These are phyloP conservation scores for Verticillium nonalfalfae DNA, from an alignment of 2,329 filamentous ascomycete genomes.

Conservation along the genomic window DNA sequence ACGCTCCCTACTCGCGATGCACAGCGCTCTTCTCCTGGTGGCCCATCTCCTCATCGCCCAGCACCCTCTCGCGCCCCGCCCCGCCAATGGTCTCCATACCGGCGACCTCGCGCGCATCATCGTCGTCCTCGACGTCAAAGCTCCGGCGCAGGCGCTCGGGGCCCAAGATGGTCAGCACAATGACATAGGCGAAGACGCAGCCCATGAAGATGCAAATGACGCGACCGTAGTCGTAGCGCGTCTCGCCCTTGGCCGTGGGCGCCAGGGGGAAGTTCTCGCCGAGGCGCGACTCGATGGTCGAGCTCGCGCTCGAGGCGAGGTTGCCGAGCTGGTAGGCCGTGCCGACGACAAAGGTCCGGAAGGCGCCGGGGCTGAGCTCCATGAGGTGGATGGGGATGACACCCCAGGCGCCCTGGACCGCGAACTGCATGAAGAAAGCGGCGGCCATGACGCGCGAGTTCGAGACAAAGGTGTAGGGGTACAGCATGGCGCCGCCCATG, in stretches of 20 bases:
- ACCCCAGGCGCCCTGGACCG: conserved; percentile 71
- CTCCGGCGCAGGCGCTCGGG: conserved; percentile 45
- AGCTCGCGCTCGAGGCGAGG: conserved; percentile 61
- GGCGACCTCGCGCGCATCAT: conserved; percentile 38
- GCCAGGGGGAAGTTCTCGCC: conserved; percentile 69
- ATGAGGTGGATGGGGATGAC: conserved; percentile 74
- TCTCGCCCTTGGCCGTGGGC: conserved; percentile 36
- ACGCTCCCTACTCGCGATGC: conserved; percentile 2
- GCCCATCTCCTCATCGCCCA: conserved; percentile 6
- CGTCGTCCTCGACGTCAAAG: conserved; percentile 43
- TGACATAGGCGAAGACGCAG: conserved; percentile 64
- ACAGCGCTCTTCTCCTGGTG: conserved; percentile 9
- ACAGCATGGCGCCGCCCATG: conserved; percentile 68
- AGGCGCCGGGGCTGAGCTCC: conserved; percentile 66
- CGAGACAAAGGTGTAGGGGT: conserved; percentile 71
- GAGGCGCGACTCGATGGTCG: conserved; percentile 70
- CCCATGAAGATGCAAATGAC: conserved; percentile 92
- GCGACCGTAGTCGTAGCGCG: conserved; percentile 68
- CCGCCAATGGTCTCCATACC: conserved; percentile 26
- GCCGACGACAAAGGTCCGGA: conserved; percentile 70
- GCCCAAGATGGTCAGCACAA: conserved; percentile 57
- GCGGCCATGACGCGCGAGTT: conserved; percentile 63
- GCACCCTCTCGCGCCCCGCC: conserved; percentile 1
- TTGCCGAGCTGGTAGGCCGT: conserved; percentile 75
- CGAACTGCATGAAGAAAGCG: conserved; percentile 80